Conservation (phyloP, 2,329 filamentous ascomycete genomes). For the Phialocephala sp. region DNA sequence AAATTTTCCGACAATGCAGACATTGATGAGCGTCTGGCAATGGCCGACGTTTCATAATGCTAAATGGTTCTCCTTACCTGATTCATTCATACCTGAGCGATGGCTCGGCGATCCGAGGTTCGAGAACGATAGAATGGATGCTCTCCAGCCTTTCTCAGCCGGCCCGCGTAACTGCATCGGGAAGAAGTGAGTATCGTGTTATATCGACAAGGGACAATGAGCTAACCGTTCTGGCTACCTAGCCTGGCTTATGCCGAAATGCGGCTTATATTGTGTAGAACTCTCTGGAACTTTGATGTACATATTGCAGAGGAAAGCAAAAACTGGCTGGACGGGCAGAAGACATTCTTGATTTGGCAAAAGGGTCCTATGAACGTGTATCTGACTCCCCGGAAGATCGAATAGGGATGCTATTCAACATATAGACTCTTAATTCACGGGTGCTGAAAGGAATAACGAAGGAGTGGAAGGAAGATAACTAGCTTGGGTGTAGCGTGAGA, state of each 20-base stretch:
- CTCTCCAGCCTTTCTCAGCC: neutral
- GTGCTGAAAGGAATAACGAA: no score
- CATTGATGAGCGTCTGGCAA: no score
- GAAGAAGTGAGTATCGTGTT: slow-evolving; percentile 11
- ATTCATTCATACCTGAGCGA: neutral
- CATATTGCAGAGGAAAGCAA: neutral
- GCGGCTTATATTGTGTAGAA: slow-evolving; percentile 4
- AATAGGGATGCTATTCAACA: no score
- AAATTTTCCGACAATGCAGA: no score
- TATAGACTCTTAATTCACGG: no score
- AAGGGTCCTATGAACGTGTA: neutral
- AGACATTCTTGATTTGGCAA: slow-evolving; percentile 10
- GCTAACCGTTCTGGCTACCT: neutral
- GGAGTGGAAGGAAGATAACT: no score
- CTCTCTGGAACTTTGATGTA: slow-evolving; percentile 11
- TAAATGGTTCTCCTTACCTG: no score
- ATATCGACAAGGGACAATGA: no score
- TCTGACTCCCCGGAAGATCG: no score
- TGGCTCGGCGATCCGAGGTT: neutral
- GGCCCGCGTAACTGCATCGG: slow-evolving; percentile 14
- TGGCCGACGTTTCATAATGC: no score
- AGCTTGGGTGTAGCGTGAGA: no score
- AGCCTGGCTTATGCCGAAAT: slow-evolving; percentile 19
- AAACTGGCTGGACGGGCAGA: slow-evolving; percentile 2
- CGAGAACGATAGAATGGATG: neutral